Evolutionary conservation across 2,329 filamentous ascomycete species (phyloP), one percentile per base, ranked within the genome.

Genomic region (Trichoderma gracile): DNA sequence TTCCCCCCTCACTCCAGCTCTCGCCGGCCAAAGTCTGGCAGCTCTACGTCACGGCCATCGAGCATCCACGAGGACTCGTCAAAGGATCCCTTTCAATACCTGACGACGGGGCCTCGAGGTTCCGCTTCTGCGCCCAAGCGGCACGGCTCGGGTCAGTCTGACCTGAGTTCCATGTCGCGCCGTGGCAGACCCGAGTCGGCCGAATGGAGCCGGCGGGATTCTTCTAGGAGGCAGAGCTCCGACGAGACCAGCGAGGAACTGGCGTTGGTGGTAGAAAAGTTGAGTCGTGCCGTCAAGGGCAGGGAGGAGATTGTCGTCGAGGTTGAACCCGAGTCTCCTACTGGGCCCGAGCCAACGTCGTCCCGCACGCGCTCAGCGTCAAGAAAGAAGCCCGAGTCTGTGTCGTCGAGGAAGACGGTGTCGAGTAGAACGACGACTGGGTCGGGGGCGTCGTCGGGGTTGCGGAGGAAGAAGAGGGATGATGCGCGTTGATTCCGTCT

Each of bases 1-100:
- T 85, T 84, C 60, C 75, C 81, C 17, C 81, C 82, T 7, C 81
- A 82, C 19, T 74, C 75, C 10, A 71, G 76, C 45, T 71, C 78
- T 30, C 77, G 77, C 7, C 79, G 80, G 33, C 77, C 76, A 45
- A 78, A 77, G 15, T 80, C 81, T 2, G 76, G 77, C 7, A 79
- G 79, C 38, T 72, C 76, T 23, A 76, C 77, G 5, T 81, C 80
- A 64, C 73, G 76, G 42, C 73, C 76, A 19, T 67, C 71, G 4
- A 76, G 75, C 3, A 74, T 73, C 42, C 74, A 75, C 66, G 74
- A 21, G 75, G 75, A 47, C 69, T 14, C 25, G 40, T 21, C 52
- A 17, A 63, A 75, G 15, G 80, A 86, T 65, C 83, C 84, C 5
- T 86, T 86, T 65, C 78, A 79, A 66, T 86, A 81, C 70, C 82